Evolutionary conservation across 1,284 basidiomycete genomes (phyloP).

Genomic region (Cystobasidium slooffiae): DNA sequence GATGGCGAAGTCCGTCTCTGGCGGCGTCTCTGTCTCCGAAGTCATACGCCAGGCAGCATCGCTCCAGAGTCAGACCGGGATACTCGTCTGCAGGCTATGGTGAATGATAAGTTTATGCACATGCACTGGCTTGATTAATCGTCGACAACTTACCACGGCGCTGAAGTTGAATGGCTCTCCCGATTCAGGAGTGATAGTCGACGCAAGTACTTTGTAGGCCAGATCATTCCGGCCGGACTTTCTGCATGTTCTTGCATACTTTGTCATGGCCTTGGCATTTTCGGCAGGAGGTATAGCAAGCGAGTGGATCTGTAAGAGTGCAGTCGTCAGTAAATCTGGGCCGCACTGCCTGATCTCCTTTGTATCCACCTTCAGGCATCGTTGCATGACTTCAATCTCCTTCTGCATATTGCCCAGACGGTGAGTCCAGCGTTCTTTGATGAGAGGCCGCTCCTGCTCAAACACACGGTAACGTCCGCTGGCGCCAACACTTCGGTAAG

Average conservation of each 20-base stretch:
- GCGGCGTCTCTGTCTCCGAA: constrained; percentile 25
- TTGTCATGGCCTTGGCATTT: constrained; percentile 27
- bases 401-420: constrained; percentile 23
- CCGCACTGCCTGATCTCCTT: neutral
- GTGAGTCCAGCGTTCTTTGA: constrained; percentile 18
- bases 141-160: constrained; percentile 16
- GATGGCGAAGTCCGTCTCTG: constrained; percentile 27
- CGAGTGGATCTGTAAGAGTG: constrained; percentile 16
- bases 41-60: constrained; percentile 27
- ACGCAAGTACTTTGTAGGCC: constrained; percentile 30
- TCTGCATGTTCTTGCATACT: constrained; percentile 31
- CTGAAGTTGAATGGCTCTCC: constrained; percentile 26
- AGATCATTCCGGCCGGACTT: constrained; percentile 38
- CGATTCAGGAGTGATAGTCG: neutral
- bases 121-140: neutral
- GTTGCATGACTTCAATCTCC: constrained; percentile 28
- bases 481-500: neutral
- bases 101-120: neutral
- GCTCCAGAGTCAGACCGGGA: constrained; percentile 35
- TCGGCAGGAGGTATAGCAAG: constrained; percentile 32
- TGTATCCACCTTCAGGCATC: constrained; percentile 13
- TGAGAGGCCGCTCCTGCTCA: constrained; percentile 6
- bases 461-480: constrained; percentile 12
- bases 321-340: neutral
- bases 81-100: constrained; percentile 36